Evolutionary conservation across 805 yeast genomes (phyloP).

Genomic region (Yarrowia sp.): DNA sequence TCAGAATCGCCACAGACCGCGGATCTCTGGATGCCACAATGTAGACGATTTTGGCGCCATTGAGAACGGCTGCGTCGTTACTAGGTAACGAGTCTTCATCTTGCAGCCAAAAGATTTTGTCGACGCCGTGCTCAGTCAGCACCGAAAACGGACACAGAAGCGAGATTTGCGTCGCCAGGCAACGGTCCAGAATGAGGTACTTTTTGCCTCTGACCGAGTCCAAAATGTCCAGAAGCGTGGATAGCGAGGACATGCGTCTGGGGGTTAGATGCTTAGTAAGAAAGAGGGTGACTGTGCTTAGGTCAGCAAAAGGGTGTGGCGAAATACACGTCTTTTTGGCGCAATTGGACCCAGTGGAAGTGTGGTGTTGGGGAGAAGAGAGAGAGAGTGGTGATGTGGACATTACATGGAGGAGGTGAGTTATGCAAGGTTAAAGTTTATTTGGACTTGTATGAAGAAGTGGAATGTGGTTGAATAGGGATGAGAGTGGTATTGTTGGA

Average conservation of each 20-base stretch:
- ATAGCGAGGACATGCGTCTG: neutral
- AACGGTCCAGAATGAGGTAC: slow-evolving; percentile 45
- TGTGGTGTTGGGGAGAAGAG: neutral
- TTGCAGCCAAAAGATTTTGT: slow-evolving; percentile 48
- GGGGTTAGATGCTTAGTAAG: no score
- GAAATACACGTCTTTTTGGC: neutral
- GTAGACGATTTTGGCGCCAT: neutral
- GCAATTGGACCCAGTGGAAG: neutral
- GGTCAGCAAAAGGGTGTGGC: neutral
- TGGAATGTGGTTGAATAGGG: neutral
- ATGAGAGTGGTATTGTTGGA: no score
- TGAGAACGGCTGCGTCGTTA: neutral
- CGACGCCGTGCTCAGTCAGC: slow-evolving; percentile 51
- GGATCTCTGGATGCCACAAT: neutral
- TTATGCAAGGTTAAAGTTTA: neutral
- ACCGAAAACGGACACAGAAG: slow-evolving; percentile 53
- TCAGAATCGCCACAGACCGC: neutral
- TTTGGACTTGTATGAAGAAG: neutral
- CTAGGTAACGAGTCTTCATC: slow-evolving; percentile 25
- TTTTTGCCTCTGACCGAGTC: slow-evolving; percentile 30
- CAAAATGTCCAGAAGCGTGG: neutral
- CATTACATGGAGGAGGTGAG: neutral
- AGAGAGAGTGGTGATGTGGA: neutral
- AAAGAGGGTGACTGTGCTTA: no score
- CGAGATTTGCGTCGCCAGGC: slow-evolving; percentile 50